These are phyloP conservation scores for Neofusicoccum sp. DNA, from an alignment of 2,329 filamentous ascomycete genomes.

Conservation along the genomic window DNA sequence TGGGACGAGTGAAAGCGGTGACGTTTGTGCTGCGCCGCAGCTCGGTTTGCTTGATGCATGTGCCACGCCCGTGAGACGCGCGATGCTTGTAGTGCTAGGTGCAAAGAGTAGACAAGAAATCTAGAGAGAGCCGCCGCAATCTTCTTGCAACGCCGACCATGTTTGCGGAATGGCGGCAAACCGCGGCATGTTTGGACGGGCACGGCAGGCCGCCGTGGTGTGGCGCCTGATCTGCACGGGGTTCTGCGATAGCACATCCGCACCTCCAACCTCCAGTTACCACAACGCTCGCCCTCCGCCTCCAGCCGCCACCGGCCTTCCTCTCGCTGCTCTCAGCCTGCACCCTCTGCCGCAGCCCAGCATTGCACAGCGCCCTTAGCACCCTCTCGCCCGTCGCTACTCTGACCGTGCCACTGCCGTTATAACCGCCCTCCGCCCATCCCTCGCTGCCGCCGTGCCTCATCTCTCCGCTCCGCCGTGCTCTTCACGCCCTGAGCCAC, in stretches of 20 bases:
- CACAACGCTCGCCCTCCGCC: neutral
- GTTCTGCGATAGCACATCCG: neutral
- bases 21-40: neutral
- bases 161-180: neutral
- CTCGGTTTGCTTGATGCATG: neutral
- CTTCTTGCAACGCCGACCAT: neutral
- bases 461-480: neutral
- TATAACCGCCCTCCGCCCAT: conserved; percentile 9
- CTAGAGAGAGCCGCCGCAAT: neutral
- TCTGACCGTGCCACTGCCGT: neutral
- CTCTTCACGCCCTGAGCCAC: neutral
- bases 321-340: neutral
- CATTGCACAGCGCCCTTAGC: neutral
- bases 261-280: conserved; percentile 7
- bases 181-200: neutral
- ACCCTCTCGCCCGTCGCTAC: neutral
- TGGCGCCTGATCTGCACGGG: conserved; percentile 17
- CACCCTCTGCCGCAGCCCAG: neutral
- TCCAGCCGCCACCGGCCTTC: neutral
- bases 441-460: conserved; percentile 6
- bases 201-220: neutral
- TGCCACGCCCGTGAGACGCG: neutral
- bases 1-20: conserved; percentile 33
- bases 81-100: neutral
- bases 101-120: neutral